phyloP scores from a whole-genome alignment of 139 green algal species.

The Coelastrella sp. region DNA sequence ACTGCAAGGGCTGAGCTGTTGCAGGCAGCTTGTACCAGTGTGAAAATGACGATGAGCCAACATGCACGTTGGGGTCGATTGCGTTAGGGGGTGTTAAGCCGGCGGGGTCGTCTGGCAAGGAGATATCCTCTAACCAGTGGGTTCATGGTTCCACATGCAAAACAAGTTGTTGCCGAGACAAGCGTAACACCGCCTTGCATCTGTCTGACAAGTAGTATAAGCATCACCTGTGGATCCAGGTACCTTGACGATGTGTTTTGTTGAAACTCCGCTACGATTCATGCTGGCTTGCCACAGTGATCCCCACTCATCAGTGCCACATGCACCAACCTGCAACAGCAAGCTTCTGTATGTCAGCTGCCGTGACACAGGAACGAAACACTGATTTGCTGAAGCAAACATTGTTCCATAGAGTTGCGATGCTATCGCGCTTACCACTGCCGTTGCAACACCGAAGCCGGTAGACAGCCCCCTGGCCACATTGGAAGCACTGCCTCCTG shows the following conservation, averaged over 20 bases:
- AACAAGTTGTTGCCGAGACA: neutral
- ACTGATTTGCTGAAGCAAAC: too few species aligned
- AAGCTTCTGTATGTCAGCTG: neutral
- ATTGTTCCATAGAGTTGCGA: too few species aligned
- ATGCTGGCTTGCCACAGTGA: neutral
- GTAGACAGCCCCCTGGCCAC: conserved; percentile 14
- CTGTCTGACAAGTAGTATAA: neutral
- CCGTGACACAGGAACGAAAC: too few species aligned
- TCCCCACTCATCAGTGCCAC: conserved; percentile 23
- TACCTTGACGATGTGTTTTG: neutral
- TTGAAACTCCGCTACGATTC: conserved; percentile 3
- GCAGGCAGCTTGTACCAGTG: too few species aligned
- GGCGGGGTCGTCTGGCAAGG: too few species aligned
- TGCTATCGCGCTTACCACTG: neutral
- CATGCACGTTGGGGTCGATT: too few species aligned
- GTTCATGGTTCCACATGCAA: too few species aligned
- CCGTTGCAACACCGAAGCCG: neutral
- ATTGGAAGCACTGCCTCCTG: conserved; percentile 16
- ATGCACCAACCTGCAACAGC: neutral
- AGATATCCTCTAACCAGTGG: too few species aligned
- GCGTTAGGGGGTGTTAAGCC: too few species aligned
- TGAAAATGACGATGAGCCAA: too few species aligned
- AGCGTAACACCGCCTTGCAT: too few species aligned
- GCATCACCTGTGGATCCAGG: neutral
- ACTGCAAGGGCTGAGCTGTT: neutral